A percentile compares a stretch with the other conserved stretches of the same genome.
These are phyloP conservation scores for Heimioporus sp. DNA, from an alignment of 768 basidiomycete genomes.

Conservation along the genomic window DNA sequence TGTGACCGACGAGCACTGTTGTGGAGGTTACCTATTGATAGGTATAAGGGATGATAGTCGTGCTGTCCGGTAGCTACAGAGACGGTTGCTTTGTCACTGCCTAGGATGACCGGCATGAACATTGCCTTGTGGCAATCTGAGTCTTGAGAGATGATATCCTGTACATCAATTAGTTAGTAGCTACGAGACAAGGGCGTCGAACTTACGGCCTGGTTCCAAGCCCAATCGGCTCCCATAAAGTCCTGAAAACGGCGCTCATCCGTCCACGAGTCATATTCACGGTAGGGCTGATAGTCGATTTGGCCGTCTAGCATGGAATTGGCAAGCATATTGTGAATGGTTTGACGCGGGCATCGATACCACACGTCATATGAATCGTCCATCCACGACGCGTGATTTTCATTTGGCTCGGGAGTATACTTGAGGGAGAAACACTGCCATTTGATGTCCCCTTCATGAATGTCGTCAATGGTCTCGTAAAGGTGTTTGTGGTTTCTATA, in stretches of 20 bases:
- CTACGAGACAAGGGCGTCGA: too few relatives aligned
- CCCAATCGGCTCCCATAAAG: conserved; percentile 2
- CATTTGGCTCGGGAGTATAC: not conserved
- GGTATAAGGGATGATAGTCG: too few relatives aligned
- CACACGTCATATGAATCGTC: not conserved
- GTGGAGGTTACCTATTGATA: too few relatives aligned
- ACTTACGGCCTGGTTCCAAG: conserved; percentile 5
- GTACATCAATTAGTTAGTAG: too few relatives aligned
- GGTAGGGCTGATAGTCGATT: not conserved
- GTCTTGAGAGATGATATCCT: too few relatives aligned
- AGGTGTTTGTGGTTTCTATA: not conserved
- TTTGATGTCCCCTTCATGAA: not conserved
- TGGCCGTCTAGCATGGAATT: not conserved
- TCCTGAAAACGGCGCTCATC: not conserved
- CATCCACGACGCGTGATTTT: not conserved
- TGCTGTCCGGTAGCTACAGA: too few relatives aligned
- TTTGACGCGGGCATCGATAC: not conserved
- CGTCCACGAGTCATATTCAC: too few relatives aligned
- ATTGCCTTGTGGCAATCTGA: too few relatives aligned
- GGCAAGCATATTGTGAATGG: not conserved
- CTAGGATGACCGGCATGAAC: too few relatives aligned
- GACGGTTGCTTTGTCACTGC: too few relatives aligned
- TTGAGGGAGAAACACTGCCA: not conserved
- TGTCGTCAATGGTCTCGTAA: not conserved
- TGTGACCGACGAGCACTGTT: too few relatives aligned